These are phyloP conservation scores for Aeschynomene evenia DNA, from an alignment of 306 rosid species.

Conservation along the genomic window DNA sequence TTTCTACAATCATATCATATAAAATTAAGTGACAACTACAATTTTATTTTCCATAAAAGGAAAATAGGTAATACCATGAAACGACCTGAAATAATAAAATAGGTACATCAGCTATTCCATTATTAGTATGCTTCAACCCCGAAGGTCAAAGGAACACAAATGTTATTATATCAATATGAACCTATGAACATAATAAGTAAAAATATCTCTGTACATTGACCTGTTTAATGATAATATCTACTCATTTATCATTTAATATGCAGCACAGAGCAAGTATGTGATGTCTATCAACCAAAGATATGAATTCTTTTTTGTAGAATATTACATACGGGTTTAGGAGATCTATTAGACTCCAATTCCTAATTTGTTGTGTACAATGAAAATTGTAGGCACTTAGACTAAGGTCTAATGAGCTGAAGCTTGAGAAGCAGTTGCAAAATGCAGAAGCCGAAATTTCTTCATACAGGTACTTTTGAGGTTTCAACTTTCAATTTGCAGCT, in stretches of 20 bases:
- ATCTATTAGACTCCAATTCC: conserved; percentile 13
- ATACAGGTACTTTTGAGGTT: conserved; percentile 56
- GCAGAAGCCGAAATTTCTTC: conserved; percentile 76
- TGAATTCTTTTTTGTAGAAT: not conserved
- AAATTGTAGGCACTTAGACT: conserved; percentile 76
- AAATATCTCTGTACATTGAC: not conserved
- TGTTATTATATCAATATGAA: not conserved
- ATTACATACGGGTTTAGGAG: conserved; percentile 23
- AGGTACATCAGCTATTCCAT: not conserved
- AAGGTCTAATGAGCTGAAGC: conserved; percentile 90
- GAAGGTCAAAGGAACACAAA: not conserved
- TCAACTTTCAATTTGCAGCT: conserved; percentile 6
- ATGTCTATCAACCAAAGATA: not conserved
- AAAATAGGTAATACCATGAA: not conserved
- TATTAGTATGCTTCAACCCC: conserved; percentile 6
- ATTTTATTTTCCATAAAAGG: not conserved
- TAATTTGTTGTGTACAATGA: conserved; percentile 28
- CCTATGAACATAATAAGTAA: not conserved
- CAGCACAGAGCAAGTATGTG: not conserved
- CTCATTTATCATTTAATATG: not conserved
- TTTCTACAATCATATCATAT: not conserved
- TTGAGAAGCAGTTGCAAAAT: conserved; percentile 85
- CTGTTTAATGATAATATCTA: not conserved
- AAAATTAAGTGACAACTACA: conserved; percentile 2
- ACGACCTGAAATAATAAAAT: not conserved